Conservation (phyloP, 495 filamentous ascomycete genomes). For the Penicillium crystallinum region DNA sequence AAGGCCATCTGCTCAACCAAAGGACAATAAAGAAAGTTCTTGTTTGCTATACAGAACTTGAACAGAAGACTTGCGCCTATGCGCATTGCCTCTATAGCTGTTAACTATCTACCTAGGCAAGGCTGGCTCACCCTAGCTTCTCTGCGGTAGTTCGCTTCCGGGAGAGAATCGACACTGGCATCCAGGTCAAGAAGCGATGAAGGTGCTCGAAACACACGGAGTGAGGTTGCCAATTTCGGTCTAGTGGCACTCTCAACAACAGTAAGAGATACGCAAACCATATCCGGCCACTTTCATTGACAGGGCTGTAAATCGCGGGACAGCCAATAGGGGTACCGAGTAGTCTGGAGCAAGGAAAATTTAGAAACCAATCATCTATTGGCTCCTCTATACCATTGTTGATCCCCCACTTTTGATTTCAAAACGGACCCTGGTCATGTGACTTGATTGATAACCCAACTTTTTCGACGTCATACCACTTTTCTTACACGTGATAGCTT, state of each 20-base stretch:
- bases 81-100: too few species aligned
- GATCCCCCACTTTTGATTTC: too few species aligned
- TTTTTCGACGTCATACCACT: constrained; percentile 15
- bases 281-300: background rate
- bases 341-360: too few species aligned
- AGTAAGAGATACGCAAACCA: constrained; percentile 5
- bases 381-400: too few species aligned
- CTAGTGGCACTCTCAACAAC: constrained; percentile 3
- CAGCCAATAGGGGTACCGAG: background rate
- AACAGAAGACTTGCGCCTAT: too few species aligned
- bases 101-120: background rate
- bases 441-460: constrained; percentile 6
- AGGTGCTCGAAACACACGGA: background rate
- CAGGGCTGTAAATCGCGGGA: background rate
- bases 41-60: too few species aligned
- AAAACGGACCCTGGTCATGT: constrained; percentile 2
- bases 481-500: constrained; percentile 12
- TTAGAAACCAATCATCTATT: too few species aligned
- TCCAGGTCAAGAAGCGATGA: background rate
- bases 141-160: background rate
- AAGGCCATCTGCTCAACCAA: too few species aligned
- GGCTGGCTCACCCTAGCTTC: constrained; percentile 2
- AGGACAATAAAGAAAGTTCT: too few species aligned
- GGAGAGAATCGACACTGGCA: constrained; percentile 1
- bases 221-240: background rate